phyloP scores from a whole-genome alignment of 345 rosid genomes.

The Syzygium aqueum region DNA sequence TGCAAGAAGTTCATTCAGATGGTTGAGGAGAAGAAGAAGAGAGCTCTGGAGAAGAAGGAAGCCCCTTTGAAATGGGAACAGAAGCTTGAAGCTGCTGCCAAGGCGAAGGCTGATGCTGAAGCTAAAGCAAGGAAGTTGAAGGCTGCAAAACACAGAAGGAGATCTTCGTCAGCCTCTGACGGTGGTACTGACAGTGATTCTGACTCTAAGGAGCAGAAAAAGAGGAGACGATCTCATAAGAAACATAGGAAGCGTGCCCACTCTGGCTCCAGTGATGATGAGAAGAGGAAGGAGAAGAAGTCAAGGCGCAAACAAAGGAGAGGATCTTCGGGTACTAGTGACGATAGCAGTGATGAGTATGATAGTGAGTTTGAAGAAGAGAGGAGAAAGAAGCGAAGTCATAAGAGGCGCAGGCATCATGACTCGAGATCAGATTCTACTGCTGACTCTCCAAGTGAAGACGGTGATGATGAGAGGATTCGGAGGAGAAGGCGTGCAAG shows the following conservation, averaged over 20 bases:
- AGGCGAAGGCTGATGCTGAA: slow-evolving; percentile 61
- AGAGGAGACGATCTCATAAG: slow-evolving; percentile 42
- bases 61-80: slow-evolving; percentile 95
- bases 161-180: slow-evolving; percentile 29
- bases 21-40: slow-evolving; percentile 93
- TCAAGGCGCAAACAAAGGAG: slow-evolving; percentile 38
- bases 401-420: slow-evolving; percentile 27
- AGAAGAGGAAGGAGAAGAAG: slow-evolving; percentile 51
- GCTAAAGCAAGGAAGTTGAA: slow-evolving; percentile 50
- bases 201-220: slow-evolving; percentile 32
- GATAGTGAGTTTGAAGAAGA: slow-evolving; percentile 41
- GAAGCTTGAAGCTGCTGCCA: slow-evolving; percentile 87
- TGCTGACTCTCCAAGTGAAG: slow-evolving; percentile 26
- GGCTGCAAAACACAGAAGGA: slow-evolving; percentile 43
- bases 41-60: slow-evolving; percentile 68
- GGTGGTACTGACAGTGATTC: slow-evolving; percentile 33
- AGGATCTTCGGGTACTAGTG: slow-evolving; percentile 25
- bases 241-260: slow-evolving; percentile 46
- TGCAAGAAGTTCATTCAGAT: slow-evolving; percentile 89
- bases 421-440: slow-evolving; percentile 26
- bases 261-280: slow-evolving; percentile 43
- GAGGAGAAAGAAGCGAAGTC: slow-evolving; percentile 34
- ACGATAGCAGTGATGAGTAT: slow-evolving; percentile 29
- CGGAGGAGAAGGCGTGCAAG: slow-evolving; percentile 18
- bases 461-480: slow-evolving; percentile 9